Percentiles rank a stretch among this genome's conserved stretches.
These are phyloP conservation scores for Leucosporidium yakuticum DNA, from an alignment of 768 basidiomycete species.

Conservation along the genomic window DNA sequence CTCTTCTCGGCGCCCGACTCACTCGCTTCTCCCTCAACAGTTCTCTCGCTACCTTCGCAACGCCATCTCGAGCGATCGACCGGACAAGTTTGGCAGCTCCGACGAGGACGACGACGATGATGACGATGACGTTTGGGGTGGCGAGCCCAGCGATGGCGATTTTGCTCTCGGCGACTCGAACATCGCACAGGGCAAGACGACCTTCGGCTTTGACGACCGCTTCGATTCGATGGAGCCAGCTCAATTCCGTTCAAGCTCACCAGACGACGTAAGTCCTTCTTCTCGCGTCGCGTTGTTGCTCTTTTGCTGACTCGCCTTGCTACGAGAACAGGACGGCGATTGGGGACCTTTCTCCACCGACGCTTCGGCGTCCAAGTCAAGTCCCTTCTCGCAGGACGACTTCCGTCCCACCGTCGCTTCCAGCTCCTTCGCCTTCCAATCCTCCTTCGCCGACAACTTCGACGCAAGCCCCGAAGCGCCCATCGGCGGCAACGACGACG, in stretches of 20 bases:
- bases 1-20: not conserved
- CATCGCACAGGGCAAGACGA: constrained; percentile 1
- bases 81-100: constrained; percentile 45
- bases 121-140: constrained; percentile 20
- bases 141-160: constrained; percentile 23
- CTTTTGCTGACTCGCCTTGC: not conserved
- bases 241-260: not conserved
- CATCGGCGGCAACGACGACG: constrained; percentile 9
- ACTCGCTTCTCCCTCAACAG: constrained; percentile 48
- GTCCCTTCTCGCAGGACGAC: constrained; percentile 12
- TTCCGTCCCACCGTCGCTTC: constrained; percentile 28
- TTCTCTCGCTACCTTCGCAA: constrained; percentile 73
- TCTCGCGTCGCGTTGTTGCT: not conserved
- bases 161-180: constrained; percentile 17
- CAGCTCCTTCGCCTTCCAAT: constrained; percentile 8
- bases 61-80: constrained; percentile 53
- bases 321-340: constrained; percentile 14
- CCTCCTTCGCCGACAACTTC: constrained; percentile 14
- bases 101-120: constrained; percentile 39
- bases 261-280: constrained; percentile 17
- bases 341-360: constrained; percentile 23
- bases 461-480: not conserved
- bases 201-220: constrained; percentile 35
- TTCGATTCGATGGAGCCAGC: constrained; percentile 19
- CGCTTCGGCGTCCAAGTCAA: not conserved